Evolutionary conservation across 2,329 filamentous ascomycete species (phyloP), one percentile per base, ranked within the genome.

Genomic region (Colletotrichum sp.): DNA sequence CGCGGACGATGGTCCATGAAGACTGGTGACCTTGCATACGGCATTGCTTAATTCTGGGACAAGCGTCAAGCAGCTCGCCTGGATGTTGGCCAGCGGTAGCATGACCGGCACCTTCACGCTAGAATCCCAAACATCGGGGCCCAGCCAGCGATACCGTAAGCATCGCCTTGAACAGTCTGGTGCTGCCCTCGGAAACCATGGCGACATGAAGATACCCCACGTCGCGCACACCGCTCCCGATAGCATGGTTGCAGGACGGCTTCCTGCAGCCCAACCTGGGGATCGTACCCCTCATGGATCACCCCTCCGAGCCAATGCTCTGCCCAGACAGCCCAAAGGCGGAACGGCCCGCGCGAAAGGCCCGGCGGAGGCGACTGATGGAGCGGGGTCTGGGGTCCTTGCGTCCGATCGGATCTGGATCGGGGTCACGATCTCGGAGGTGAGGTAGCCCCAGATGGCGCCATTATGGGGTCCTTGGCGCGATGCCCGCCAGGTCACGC

Each of bases 381-480:
- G 1, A n/a, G 28, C 59, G 10, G 61, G 68, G 39, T 26, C 28
- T 13, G 18, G 71, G 39, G 57, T 26, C 28, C 57, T 52, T 43
- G 57, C 43, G 57, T 68, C 57, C 55, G 64, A 71, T 75, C 68
- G 72, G 67, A 67, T 34, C 67, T 67, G 21, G 61, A 72, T 34
- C 67, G 60, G 21, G n/a, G 39, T 64, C 64, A 64, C 64, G 64
- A 68, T 75, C 57, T 73, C 57, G 70, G 26, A 18, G 48, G 39
- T 9, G 55, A 57, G 57, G 57, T 59, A 64, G 43, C 57, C 64
- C 70, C 64, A 73, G 73, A 73, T 73, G 57, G 70, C 64, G 73
- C 73, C 61, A 73, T 73, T 65, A 75, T 59, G 73, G 70, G 70
- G 43, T 32, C 28, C 64, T 68, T 68, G 64, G 64, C 70, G 57